These are phyloP conservation scores for Acacia crassicarpa DNA, from an alignment of 306 rosid species.

Conservation along the genomic window DNA sequence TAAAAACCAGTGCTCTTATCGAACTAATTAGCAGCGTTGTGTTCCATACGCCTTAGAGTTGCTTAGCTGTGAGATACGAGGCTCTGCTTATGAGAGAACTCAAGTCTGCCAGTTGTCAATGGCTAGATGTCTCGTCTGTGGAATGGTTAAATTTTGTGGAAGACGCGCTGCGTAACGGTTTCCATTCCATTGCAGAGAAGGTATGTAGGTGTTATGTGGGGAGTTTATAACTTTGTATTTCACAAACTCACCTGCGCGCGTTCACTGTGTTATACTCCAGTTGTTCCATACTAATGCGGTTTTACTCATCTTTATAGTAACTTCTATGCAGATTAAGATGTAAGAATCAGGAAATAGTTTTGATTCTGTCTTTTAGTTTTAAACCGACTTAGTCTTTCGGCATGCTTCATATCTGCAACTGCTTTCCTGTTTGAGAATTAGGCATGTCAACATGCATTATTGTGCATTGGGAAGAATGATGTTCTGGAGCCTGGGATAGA, in stretches of 20 bases:
- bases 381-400: slow-evolving; percentile 5
- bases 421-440: slow-evolving; percentile 30
- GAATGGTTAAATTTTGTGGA: slow-evolving; percentile 76
- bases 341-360: neutral
- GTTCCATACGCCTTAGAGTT: slow-evolving; percentile 49
- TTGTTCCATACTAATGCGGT: neutral
- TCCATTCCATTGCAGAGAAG: slow-evolving; percentile 57
- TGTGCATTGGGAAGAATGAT: slow-evolving; percentile 43
- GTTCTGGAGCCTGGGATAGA: slow-evolving; percentile 35
- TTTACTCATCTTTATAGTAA: neutral
- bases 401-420: slow-evolving; percentile 10
- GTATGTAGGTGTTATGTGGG: slow-evolving; percentile 28
- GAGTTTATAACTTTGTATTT: no score
- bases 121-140: slow-evolving; percentile 57
- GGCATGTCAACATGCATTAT: slow-evolving; percentile 76
- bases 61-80: slow-evolving; percentile 89
- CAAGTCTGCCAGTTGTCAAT: slow-evolving; percentile 46
- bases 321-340: neutral
- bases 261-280: neutral
- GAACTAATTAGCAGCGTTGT: neutral
- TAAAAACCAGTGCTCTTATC: neutral
- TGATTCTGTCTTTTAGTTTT: neutral
- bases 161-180: slow-evolving; percentile 59
- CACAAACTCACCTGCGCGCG: neutral
- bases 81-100: slow-evolving; percentile 67